Percentiles rank a stretch among this genome's conserved stretches.
phyloP scores from a whole-genome alignment of 2,329 filamentous ascomycete genomes.

The Penicillium sp. region DNA sequence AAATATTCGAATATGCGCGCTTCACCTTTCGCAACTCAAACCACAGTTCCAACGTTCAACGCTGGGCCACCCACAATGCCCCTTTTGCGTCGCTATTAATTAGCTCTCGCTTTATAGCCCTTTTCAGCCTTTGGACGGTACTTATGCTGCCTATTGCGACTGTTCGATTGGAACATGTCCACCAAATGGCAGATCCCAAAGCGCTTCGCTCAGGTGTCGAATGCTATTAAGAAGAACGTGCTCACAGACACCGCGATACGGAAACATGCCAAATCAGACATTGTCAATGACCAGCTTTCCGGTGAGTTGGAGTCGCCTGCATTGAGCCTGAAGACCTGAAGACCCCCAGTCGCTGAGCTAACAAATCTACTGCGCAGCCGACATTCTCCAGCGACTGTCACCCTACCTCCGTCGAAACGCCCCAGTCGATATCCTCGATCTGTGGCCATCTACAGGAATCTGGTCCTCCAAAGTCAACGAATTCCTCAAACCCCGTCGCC shows the following conservation, averaged over 20 bases:
- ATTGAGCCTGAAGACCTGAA: background rate
- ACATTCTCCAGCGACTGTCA: slow-evolving; percentile 64
- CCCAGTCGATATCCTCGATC: slow-evolving; percentile 79
- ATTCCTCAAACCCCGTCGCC: slow-evolving; percentile 68
- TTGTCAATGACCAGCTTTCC: slow-evolving; percentile 32
- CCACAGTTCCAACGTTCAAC: background rate
- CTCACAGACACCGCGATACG: background rate
- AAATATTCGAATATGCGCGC: background rate
- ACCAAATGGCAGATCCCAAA: background rate
- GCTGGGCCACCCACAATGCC: background rate
- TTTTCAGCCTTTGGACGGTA: background rate
- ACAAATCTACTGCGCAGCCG: slow-evolving; percentile 45
- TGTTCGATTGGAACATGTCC: background rate
- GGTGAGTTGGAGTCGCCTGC: slow-evolving; percentile 22
- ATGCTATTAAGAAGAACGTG: background rate
- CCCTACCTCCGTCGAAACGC: slow-evolving; percentile 62
- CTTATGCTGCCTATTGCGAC: background rate
- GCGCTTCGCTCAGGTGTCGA: background rate
- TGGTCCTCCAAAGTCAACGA: slow-evolving; percentile 75
- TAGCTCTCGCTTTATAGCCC: background rate
- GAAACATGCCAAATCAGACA: slow-evolving; percentile 14
- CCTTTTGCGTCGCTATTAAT: background rate
- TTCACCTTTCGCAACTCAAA: background rate
- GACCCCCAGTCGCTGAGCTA: background rate
- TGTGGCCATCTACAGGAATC: slow-evolving; percentile 73